A percentile compares a stretch with the other conserved stretches of the same genome.
Conservation (phyloP, 768 basidiomycete species). For the Paxillus rubicundulus region DNA sequence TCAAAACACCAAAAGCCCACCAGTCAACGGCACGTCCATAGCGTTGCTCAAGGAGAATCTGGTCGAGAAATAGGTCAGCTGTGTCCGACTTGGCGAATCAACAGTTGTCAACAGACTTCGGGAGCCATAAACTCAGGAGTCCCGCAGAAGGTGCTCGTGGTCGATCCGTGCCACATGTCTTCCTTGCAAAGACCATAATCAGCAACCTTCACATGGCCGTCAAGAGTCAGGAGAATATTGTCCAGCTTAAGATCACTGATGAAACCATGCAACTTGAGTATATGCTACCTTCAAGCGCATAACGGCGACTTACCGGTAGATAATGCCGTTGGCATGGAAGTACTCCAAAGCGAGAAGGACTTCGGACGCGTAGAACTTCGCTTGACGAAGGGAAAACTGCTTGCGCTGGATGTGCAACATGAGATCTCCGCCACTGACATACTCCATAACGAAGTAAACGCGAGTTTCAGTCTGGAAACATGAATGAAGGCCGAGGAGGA, state of each 20-base stretch:
- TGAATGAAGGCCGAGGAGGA: conserved; percentile 93
- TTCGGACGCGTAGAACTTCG: conserved; percentile 98
- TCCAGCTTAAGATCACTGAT: conserved; percentile 96
- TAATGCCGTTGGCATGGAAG: conserved; percentile 98
- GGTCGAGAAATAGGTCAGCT: conserved; percentile 5
- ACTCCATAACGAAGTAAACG: conserved; percentile 99
- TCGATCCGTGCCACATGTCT: conserved; percentile 96
- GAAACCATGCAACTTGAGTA: conserved; percentile 58
- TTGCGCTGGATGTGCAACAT: conserved; percentile 99
- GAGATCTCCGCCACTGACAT: conserved; percentile 96
- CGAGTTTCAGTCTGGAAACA: conserved; percentile 99
- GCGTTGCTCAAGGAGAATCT: conserved; percentile 99
- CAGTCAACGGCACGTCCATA: conserved; percentile 99
- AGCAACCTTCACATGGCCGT: conserved; percentile 98
- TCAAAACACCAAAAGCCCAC: conserved; percentile 99
- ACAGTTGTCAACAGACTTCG: conserved; percentile 59
- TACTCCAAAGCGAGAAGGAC: conserved; percentile 95
- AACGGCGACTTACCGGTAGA: conserved; percentile 74
- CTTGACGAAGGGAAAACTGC: conserved; percentile 97
- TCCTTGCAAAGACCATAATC: conserved; percentile 99
- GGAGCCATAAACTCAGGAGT: conserved; percentile 99
- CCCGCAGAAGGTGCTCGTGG: conserved; percentile 98
- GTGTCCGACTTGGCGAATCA: neutral
- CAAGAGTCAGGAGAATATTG: conserved; percentile 93
- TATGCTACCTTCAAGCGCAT: neutral